Conservation (phyloP, 257 asterid genomes). For the Primulina eburnea region DNA sequence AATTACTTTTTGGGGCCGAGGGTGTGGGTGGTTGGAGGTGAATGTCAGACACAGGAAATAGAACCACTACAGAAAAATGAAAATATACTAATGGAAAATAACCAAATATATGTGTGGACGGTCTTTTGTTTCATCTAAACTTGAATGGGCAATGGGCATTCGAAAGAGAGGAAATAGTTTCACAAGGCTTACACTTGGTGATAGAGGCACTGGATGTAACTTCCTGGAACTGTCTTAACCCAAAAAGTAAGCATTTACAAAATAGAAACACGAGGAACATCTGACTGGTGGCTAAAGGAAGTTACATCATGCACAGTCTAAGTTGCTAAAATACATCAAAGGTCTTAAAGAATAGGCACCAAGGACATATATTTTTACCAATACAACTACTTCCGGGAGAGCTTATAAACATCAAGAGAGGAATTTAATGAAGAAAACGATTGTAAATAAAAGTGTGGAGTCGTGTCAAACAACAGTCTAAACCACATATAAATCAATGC, state of each 20-base stretch:
- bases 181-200: neutral
- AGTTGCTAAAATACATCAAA: too few species aligned
- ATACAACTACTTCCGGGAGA: too few species aligned
- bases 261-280: neutral
- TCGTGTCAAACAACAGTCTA: slow-evolving; percentile 18
- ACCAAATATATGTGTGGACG: too few species aligned
- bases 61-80: too few species aligned
- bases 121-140: neutral
- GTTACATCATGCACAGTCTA: neutral
- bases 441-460: slow-evolving; percentile 11
- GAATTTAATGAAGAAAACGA: slow-evolving; percentile 2
- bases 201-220: slow-evolving; percentile 14
- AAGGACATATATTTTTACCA: too few species aligned
- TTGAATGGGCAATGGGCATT: neutral
- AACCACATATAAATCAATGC: slow-evolving; percentile 9
- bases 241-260: slow-evolving; percentile 15
- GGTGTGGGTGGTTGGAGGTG: too few species aligned
- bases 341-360: too few species aligned
- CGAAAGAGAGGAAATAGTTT: slow-evolving; percentile 3
- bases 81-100: too few species aligned
- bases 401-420: neutral
- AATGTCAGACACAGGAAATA: too few species aligned
- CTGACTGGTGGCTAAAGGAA: neutral
- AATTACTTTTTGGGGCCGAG: neutral
- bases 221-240: slow-evolving; percentile 13